Conservation (phyloP, 805 yeast genomes). For the Yamadazyma philogaea region DNA sequence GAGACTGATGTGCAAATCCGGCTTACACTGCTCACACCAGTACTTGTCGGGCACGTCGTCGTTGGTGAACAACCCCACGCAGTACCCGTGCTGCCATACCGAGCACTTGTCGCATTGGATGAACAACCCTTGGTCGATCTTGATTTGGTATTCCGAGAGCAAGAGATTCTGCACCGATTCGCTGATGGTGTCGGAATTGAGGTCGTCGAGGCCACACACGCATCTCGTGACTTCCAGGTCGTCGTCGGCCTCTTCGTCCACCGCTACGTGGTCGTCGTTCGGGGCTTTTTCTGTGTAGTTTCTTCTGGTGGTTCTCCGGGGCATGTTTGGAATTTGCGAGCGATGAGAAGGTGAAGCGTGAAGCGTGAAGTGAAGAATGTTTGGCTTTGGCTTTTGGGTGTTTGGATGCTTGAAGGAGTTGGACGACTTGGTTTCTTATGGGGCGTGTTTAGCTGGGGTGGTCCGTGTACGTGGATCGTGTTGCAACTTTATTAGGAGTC, state of each 20-base stretch:
- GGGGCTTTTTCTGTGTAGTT: constrained; percentile 10
- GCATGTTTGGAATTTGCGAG: constrained; percentile 7
- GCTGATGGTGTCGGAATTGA: constrained; percentile 24
- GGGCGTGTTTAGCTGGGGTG: too few species aligned
- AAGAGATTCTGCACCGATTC: constrained; percentile 25
- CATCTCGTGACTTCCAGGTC: constrained; percentile 44
- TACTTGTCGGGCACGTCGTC: constrained; percentile 86
- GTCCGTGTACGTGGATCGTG: too few species aligned
- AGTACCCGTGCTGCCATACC: constrained; percentile 97
- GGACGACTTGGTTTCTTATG: too few species aligned
- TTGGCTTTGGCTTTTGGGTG: too few species aligned
- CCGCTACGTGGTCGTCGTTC: constrained; percentile 3
- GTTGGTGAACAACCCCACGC: constrained; percentile 80
- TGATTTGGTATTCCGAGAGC: constrained; percentile 31
- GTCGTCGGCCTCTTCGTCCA: constrained; percentile 23
- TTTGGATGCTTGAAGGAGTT: too few species aligned
- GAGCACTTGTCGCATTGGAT: constrained; percentile 88
- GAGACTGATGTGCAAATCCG: constrained; percentile 66
- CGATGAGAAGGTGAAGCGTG: background rate
- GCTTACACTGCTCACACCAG: constrained; percentile 91
- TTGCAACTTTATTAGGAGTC: too few species aligned
- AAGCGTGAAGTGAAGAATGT: background rate
- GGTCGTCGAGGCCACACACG: constrained; percentile 41
- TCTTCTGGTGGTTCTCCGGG: constrained; percentile 15
- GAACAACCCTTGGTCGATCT: constrained; percentile 57